Evolutionary conservation across 73 alveolate species (phyloP), one percentile per base, ranked within the genome.

Genomic region (Paramecium caudatum): DNA sequence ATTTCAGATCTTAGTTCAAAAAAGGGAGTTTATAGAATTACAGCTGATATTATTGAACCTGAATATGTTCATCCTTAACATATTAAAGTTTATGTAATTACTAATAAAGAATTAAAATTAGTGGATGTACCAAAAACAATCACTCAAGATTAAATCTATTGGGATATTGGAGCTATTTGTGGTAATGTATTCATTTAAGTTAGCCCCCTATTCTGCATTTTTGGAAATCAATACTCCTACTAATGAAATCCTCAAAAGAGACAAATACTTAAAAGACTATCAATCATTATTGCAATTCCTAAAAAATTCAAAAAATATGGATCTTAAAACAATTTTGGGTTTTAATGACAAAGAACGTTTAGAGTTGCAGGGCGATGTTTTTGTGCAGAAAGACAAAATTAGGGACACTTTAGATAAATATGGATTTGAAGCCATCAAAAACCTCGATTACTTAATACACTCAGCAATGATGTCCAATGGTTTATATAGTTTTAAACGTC

Each of bases 81-180:
- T 39, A 23, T 74, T 10, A 74, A 74, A 41, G 43, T 74, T n/a
- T 74, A 74, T 19, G 55, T 74, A 17, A 74, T 74, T 1, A 74
- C 88, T 1, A 74, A 74, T 43, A 74, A 74, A 21, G 88, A 74
- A 2, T 19, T 74, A 15, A 74, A 74, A 37, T 41, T 74, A 6
- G 88, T 74, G 2, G 88, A 74, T 74, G 88, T 74, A 5, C 88
- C 88, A n/a, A 74, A 74, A 10, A 74, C 19, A 1, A 30, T 74
- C 5, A 65, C 4, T 33, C 15, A 74, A 23, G 88, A 74, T 0
- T 17, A 37, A 43, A 36, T 45, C 0, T 74, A 2, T 74, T 74
- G 88, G 88, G 88, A 74, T 17, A 74, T 74, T 74, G 88, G 88
- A 10, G 88, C 43, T 3, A 45, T 74, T 41, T 74, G 88, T 74